Evolutionary conservation across 495 filamentous ascomycete species (phyloP).

Genomic region (Tetracladium marchalianum): DNA sequence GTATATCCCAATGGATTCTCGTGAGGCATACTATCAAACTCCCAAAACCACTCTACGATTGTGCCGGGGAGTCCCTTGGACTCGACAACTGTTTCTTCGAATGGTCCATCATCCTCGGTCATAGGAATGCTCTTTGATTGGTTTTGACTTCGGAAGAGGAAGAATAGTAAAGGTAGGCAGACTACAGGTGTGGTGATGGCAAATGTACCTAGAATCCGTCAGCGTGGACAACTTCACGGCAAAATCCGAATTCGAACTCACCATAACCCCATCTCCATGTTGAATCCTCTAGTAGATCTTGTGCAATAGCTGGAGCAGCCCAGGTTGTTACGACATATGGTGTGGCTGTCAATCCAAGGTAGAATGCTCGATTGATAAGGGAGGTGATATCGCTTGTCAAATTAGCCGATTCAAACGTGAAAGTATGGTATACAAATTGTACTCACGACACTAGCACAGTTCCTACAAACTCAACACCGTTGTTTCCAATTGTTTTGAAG

Average conservation of each 20-base stretch:
- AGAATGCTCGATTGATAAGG: constrained; percentile 45
- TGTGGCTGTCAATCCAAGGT: constrained; percentile 44
- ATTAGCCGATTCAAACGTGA: constrained; percentile 32
- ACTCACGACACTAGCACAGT: constrained; percentile 5
- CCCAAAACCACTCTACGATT: constrained; percentile 40
- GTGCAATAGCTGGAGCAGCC: constrained; percentile 29
- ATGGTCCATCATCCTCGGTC: constrained; percentile 29
- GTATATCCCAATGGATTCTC: constrained; percentile 19
- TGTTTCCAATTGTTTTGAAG: too few species aligned
- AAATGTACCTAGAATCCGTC: constrained; percentile 20
- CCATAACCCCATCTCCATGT: constrained; percentile 53
- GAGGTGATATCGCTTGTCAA: constrained; percentile 52
- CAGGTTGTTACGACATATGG: constrained; percentile 52
- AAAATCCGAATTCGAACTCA: too few species aligned
- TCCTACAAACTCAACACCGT: too few species aligned
- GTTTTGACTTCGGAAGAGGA: constrained; percentile 32
- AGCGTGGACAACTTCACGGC: too few species aligned
- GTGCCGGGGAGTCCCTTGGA: constrained; percentile 12
- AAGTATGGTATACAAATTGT: constrained; percentile 41
- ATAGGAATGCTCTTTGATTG: constrained; percentile 33
- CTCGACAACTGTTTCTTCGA: constrained; percentile 28
- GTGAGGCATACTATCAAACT: constrained; percentile 45
- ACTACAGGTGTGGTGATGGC: constrained; percentile 42
- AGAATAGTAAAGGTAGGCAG: constrained; percentile 28
- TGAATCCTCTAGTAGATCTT: constrained; percentile 26